phyloP scores from a whole-genome alignment of 306 rosid genomes.

The Malus sieversii region DNA sequence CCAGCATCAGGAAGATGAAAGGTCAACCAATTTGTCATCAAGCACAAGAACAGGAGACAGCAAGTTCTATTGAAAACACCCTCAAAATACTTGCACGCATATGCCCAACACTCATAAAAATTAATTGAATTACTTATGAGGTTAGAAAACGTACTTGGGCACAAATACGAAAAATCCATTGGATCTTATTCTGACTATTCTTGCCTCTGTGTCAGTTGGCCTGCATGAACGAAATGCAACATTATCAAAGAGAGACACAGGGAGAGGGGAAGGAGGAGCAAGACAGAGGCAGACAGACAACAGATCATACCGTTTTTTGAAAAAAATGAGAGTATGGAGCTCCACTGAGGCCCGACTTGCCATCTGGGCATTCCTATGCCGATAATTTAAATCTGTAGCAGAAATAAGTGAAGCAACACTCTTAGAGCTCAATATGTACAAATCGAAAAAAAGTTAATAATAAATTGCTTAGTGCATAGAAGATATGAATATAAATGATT shows the following conservation, averaged over 20 bases:
- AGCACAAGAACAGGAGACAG: background rate
- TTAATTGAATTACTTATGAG: background rate
- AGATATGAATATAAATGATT: background rate
- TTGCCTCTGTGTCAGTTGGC: constrained; percentile 86
- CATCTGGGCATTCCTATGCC: constrained; percentile 96
- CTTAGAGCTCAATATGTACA: constrained; percentile 2
- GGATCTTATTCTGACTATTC: constrained; percentile 91
- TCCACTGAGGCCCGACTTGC: constrained; percentile 94
- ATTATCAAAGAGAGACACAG: constrained; percentile 15
- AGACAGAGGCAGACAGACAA: background rate
- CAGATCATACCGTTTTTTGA: constrained; percentile 58
- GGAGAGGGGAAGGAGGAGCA: background rate
- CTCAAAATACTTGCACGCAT: background rate
- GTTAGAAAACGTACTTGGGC: constrained; percentile 63
- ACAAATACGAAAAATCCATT: constrained; percentile 93
- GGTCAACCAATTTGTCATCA: background rate
- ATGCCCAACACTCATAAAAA: background rate
- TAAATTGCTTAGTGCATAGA: background rate
- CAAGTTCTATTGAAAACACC: background rate
- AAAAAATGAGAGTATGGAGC: constrained; percentile 75
- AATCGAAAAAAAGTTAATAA: background rate
- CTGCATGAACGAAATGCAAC: constrained; percentile 34
- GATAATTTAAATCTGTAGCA: constrained; percentile 79
- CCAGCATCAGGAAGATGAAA: background rate
- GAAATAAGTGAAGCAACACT: constrained; percentile 12